Evolutionary conservation across 2,329 filamentous ascomycete species (phyloP), one percentile per base, ranked within the genome.

Genomic region (Lasiodiplodia citricola): DNA sequence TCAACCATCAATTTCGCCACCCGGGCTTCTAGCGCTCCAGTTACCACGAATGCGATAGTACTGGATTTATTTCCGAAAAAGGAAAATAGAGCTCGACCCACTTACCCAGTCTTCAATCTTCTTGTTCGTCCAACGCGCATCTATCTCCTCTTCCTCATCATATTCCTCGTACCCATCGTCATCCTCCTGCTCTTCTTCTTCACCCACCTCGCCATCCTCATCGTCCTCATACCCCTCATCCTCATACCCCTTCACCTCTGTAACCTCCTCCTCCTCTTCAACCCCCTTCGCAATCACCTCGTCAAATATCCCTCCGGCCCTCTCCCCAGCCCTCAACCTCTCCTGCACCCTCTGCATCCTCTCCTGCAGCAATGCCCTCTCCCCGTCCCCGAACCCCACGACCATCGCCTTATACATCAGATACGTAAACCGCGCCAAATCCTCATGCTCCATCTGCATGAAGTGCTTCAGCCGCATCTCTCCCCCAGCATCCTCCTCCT

Each of bases 81-180:
- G 3, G 14, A 28, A 25, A 47, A n/a, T 5, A 8, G 25, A 2
- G 18, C n/a, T 3, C 5, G 2, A 21, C n/a, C 8, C 18, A 35
- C 58, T 50, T 21, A 62, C 58, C 60, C 60, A 64, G 14, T 13
- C 28, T 16, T 18, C 16, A 10, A 64, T 64, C 47, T 23, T 52
- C n/a, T 28, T 31, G 5, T 21, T 10, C n/a, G 60, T 64, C 60
- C 60, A 64, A 2, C 44, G 58, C n/a, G 58, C 58, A 63, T 51
- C 41, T 10, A 21, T 4, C 0, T 38, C 18, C 55, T 35, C 41
- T 6, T 23, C 58, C 1, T 63, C 57, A 13, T 31, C 57, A 4
- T 47, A 14, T 2, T n/a, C 38, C 28, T 31, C 38, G 2, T 23
- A 25, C 25, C 14, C 41, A 25, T 63, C 57, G 4, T 14, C 41